A percentile compares a stretch with the other conserved stretches of the same genome.
Evolutionary conservation across 768 basidiomycete genomes (phyloP).

Genomic region (Mrakia gelida): DNA sequence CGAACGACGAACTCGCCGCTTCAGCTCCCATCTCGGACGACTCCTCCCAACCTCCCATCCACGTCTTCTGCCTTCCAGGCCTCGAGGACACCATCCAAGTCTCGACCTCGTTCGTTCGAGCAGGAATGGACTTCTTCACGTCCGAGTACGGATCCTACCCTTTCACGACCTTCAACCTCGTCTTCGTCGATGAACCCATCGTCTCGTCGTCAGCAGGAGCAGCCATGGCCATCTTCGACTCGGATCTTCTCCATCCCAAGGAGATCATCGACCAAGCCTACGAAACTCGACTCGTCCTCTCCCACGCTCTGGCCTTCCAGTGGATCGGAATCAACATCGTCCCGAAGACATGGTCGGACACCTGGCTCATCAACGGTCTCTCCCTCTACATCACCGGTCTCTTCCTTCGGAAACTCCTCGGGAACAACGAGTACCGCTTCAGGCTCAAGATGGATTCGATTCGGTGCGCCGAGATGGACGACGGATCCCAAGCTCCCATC

Average conservation of each 20-base stretch:
- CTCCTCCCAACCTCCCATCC: slow-evolving; percentile 52
- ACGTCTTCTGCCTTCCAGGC: slow-evolving; percentile 90
- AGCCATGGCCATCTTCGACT: slow-evolving; percentile 70
- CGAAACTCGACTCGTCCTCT: slow-evolving; percentile 78
- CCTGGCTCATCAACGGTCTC: slow-evolving; percentile 94
- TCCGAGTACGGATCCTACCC: slow-evolving; percentile 94
- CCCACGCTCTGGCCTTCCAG: slow-evolving; percentile 86
- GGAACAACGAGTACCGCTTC: slow-evolving; percentile 96
- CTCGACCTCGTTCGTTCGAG: slow-evolving; percentile 71
- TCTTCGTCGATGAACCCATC: slow-evolving; percentile 86
- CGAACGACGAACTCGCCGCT: slow-evolving; percentile 42
- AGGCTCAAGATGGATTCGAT: slow-evolving; percentile 94
- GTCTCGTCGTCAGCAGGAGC: slow-evolving; percentile 78
- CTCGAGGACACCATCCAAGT: slow-evolving; percentile 65
- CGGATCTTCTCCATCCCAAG: slow-evolving; percentile 78
- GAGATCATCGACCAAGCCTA: slow-evolving; percentile 89
- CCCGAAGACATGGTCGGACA: slow-evolving; percentile 85
- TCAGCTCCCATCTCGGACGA: slow-evolving; percentile 34
- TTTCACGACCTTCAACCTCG: slow-evolving; percentile 82
- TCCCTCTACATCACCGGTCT: slow-evolving; percentile 84
- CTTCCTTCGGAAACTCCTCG: slow-evolving; percentile 78
- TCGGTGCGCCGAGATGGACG: slow-evolving; percentile 79
- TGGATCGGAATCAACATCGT: slow-evolving; percentile 97
- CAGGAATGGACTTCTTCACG: slow-evolving; percentile 87
- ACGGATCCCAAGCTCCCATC: slow-evolving; percentile 83